These are phyloP conservation scores for Mucor saturninus DNA, from an alignment of 371 early-diverging fungal species.

Conservation along the genomic window DNA sequence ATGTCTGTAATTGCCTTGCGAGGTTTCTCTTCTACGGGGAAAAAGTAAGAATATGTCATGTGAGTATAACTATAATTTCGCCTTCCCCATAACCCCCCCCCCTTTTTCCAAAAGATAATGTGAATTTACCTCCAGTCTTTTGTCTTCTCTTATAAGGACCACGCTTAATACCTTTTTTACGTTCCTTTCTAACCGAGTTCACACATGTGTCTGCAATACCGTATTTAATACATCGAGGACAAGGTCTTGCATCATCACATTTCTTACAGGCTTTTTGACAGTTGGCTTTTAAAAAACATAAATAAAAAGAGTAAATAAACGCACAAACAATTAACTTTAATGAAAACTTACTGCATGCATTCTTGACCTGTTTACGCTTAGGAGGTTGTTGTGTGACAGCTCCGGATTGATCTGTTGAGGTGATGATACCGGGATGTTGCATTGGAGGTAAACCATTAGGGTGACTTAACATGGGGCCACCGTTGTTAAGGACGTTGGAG, in stretches of 20 bases:
- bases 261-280: constrained; percentile 95
- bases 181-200: constrained; percentile 83
- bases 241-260: constrained; percentile 89
- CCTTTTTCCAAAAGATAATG: constrained; percentile 9
- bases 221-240: constrained; percentile 83
- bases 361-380: constrained; percentile 56
- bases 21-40: constrained; percentile 24
- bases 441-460: constrained; percentile 41
- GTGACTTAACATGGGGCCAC: constrained; percentile 19
- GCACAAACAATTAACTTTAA: constrained; percentile 10
- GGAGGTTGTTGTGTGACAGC: constrained; percentile 24
- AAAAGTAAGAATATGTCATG: constrained; percentile 3
- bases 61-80: neutral
- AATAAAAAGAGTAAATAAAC: neutral
- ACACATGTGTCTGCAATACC: constrained; percentile 77
- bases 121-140: constrained; percentile 34
- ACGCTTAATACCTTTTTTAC: constrained; percentile 85
- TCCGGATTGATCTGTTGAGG: constrained; percentile 20
- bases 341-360: constrained; percentile 51
- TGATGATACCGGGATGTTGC: constrained; percentile 35
- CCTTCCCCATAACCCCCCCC: constrained; percentile 3
- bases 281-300: constrained; percentile 58
- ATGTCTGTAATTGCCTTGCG: constrained; percentile 20
- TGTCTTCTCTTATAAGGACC: constrained; percentile 80
- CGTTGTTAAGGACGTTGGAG: constrained; percentile 24